phyloP scores from a whole-genome alignment of 2,329 filamentous ascomycete species.

The Didymellaceae sp. region DNA sequence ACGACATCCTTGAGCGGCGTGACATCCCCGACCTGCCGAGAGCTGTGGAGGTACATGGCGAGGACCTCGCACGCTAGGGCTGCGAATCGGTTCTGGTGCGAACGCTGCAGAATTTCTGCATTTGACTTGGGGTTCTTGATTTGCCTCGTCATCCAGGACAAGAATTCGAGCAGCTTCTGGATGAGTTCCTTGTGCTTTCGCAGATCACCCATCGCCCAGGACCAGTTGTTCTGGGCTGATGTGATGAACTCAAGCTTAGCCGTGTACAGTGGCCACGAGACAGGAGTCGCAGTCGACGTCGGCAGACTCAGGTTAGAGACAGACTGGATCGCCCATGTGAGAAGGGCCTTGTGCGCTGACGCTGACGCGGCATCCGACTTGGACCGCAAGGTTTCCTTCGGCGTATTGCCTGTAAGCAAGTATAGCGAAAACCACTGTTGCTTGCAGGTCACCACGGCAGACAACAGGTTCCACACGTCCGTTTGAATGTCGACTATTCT shows the following conservation, averaged over 20 bases:
- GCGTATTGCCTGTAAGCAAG: slow-evolving; percentile 85
- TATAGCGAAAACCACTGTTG: slow-evolving; percentile 98
- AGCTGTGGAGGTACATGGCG: slow-evolving; percentile 87
- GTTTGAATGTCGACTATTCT: slow-evolving; percentile 68
- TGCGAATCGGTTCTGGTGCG: slow-evolving; percentile 64
- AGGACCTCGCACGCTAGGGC: slow-evolving; percentile 86
- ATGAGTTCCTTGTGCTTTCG: slow-evolving; percentile 78
- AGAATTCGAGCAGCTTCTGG: slow-evolving; percentile 72
- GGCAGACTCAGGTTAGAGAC: slow-evolving; percentile 71
- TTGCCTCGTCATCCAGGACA: slow-evolving; percentile 55
- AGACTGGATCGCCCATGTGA: slow-evolving; percentile 74
- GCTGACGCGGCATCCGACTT: slow-evolving; percentile 50
- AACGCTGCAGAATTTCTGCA: slow-evolving; percentile 30
- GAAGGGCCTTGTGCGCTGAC: slow-evolving; percentile 67
- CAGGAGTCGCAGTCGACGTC: slow-evolving; percentile 54
- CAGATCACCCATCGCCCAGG: slow-evolving; percentile 86
- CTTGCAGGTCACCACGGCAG: slow-evolving; percentile 82
- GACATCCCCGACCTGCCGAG: slow-evolving; percentile 75
- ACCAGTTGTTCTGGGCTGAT: slow-evolving; percentile 91
- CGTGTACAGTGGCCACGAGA: slow-evolving; percentile 61
- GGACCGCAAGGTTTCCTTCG: slow-evolving; percentile 73
- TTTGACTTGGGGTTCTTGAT: slow-evolving; percentile 33
- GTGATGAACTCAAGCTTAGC: slow-evolving; percentile 87
- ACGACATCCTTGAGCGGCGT: slow-evolving; percentile 74
- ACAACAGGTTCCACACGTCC: slow-evolving; percentile 83